A percentile compares a stretch with the other conserved stretches of the same genome.
These are phyloP conservation scores for Astrocystis sublimbata DNA, from an alignment of 495 filamentous ascomycete genomes.

Conservation along the genomic window DNA sequence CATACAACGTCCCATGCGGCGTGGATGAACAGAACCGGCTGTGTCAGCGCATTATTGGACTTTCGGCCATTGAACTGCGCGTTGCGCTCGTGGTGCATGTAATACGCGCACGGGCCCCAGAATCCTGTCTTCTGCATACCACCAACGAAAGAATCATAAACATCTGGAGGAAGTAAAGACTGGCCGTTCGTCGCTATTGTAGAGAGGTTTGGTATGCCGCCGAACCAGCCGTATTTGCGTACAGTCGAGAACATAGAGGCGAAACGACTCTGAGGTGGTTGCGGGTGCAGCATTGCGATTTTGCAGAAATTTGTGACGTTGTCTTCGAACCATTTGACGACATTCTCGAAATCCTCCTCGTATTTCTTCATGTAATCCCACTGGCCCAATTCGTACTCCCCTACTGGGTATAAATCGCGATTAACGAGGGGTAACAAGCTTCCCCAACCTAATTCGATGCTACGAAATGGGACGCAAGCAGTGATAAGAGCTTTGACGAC, in stretches of 20 bases:
- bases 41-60: background rate
- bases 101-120: background rate
- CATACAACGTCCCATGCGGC: background rate
- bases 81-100: conserved; percentile 1
- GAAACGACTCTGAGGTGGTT: background rate
- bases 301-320: background rate
- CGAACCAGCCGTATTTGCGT: background rate
- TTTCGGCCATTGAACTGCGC: background rate
- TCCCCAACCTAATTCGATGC: background rate
- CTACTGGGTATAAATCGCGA: background rate
- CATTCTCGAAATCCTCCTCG: conserved; percentile 4
- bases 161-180: background rate
- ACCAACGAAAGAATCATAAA: background rate
- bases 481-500: background rate
- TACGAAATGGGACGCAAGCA: background rate
- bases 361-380: conserved; percentile 7
- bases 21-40: conserved; percentile 4
- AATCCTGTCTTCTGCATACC: background rate
- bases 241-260: background rate
- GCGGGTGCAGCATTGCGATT: background rate
- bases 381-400: background rate
- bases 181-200: background rate
- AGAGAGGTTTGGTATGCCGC: background rate
- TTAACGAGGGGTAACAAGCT: background rate
- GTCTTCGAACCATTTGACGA: background rate